Base-by-base conservation (phyloP, 139 green algal species). In the Chlorella sp. region DNA sequence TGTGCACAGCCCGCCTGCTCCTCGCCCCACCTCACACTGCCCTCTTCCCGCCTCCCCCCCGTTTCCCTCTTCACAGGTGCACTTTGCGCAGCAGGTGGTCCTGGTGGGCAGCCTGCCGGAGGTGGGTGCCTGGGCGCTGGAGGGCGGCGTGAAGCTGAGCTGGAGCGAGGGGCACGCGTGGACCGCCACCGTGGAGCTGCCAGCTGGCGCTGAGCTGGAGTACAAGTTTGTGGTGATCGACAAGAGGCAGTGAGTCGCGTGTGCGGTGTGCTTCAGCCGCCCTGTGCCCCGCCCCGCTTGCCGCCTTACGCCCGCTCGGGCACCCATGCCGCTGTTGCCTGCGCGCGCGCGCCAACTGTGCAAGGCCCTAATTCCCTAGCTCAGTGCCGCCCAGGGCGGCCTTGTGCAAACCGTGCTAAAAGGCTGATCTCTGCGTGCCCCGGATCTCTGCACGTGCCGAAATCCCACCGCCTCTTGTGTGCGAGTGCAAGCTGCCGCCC, bases 51-150 rank as follows among this genome's bases (percentile, higher is more conserved):
- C 19, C 34, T 22, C 34, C 24, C 36, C 5, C 42, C 24, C 32
- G 42, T 42, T 34, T 1, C 22, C 30, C 32, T n/a, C 71, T 39
- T 14, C 21, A 28, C 66, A 88, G 83, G 83, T 88, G 18, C 57
- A 53, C 66, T 88, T 88, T 80, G 83, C 61, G 11, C 83, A 88
- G 83, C 18, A 88, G 24, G 83, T 88, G 64, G 26, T 66, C 66
- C 83, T 88, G 83, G 66, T 64, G 64, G 83, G 83, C 39, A 66
- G 24, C 15, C 21, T 30, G 26, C 34, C 42, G 37, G 26, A 61
- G 66, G 37, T 88, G 66, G 83, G 83, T 39, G 39, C 9, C 11
- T 88, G 83, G 83, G 11, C 42, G 36, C 36, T 87, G 37, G 22
- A 60, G 7, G 19, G 37, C 36, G 61, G 36, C 22, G 11, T 61